phyloP scores from a whole-genome alignment of 768 basidiomycete species.

The Termitomyces sp. region DNA sequence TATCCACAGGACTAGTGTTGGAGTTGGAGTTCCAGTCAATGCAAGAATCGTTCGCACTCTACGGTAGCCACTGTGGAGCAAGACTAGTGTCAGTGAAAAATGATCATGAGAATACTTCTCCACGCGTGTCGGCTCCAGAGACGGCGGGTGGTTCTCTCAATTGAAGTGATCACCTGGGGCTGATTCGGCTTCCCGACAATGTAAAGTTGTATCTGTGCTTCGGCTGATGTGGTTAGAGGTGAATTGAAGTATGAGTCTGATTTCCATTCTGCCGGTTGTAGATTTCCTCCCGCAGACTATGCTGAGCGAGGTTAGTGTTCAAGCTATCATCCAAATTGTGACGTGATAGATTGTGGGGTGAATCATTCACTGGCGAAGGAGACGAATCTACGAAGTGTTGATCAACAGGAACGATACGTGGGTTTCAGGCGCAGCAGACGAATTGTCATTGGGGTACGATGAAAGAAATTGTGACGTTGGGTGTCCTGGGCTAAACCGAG shows the following conservation, averaged over 20 bases:
- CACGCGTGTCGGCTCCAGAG: constrained; percentile 25
- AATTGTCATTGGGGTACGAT: constrained; percentile 24
- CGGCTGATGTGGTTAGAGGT: constrained; percentile 17
- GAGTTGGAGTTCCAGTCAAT: too few relatives aligned
- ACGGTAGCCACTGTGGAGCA: too few relatives aligned
- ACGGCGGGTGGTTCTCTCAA: constrained; percentile 25
- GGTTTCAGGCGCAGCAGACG: constrained; percentile 8
- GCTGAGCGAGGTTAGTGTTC: constrained; percentile 20
- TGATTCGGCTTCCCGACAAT: constrained; percentile 26
- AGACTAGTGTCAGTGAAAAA: too few relatives aligned
- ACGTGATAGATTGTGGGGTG: not conserved
- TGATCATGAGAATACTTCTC: constrained; percentile 20
- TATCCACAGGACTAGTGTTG: too few relatives aligned
- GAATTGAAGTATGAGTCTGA: constrained; percentile 23
- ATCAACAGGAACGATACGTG: constrained; percentile 6
- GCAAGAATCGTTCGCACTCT: too few relatives aligned
- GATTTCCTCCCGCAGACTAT: constrained; percentile 30
- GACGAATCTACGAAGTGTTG: not conserved
- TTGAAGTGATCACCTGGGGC: constrained; percentile 16
- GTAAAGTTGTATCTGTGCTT: constrained; percentile 28
- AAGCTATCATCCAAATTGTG: constrained; percentile 21
- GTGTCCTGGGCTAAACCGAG: constrained; percentile 25
- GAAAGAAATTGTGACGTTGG: constrained; percentile 19
- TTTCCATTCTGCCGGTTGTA: constrained; percentile 34
- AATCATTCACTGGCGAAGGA: too few relatives aligned